Conservation (phyloP, 768 basidiomycete species). For the Lactarius trivialis region DNA sequence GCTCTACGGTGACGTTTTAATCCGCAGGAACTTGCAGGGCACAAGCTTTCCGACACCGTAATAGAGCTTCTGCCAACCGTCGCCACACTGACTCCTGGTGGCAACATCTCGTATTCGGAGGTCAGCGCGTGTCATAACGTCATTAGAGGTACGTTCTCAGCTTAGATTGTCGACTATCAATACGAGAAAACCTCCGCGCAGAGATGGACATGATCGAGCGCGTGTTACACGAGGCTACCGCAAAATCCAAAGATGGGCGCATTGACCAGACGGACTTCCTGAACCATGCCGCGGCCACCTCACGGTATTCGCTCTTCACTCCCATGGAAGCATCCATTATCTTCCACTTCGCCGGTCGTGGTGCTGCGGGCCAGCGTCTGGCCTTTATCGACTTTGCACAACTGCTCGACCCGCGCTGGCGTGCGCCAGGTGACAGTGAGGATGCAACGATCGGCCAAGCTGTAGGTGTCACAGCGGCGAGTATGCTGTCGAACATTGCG, state of each 20-base stretch:
- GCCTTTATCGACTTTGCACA: constrained; percentile 89
- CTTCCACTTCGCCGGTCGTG: constrained; percentile 94
- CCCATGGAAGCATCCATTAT: constrained; percentile 98
- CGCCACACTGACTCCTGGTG: constrained; percentile 82
- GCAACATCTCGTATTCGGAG: constrained; percentile 92
- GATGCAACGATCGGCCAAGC: constrained; percentile 30
- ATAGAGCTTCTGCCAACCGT: constrained; percentile 90
- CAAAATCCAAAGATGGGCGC: constrained; percentile 88
- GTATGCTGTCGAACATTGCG: constrained; percentile 49
- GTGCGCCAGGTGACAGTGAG: constrained; percentile 52
- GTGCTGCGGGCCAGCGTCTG: constrained; percentile 60
- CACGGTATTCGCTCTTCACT: constrained; percentile 92
- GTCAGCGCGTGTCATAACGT: constrained; percentile 97
- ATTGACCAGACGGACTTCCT: constrained; percentile 96
- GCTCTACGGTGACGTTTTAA: not conserved
- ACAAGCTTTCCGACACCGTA: constrained; percentile 92
- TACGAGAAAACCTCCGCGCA: constrained; percentile 22
- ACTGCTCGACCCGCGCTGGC: constrained; percentile 86
- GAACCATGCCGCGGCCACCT: constrained; percentile 75
- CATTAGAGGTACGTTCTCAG: constrained; percentile 57
- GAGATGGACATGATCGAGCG: constrained; percentile 98
- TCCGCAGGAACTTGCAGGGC: constrained; percentile 84
- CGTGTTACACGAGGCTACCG: constrained; percentile 84
- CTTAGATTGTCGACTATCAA: constrained; percentile 1
- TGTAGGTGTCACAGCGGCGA: constrained; percentile 28